Conservation (phyloP, 1,139 yeast genomes). For the Debaryomyces sp. region DNA sequence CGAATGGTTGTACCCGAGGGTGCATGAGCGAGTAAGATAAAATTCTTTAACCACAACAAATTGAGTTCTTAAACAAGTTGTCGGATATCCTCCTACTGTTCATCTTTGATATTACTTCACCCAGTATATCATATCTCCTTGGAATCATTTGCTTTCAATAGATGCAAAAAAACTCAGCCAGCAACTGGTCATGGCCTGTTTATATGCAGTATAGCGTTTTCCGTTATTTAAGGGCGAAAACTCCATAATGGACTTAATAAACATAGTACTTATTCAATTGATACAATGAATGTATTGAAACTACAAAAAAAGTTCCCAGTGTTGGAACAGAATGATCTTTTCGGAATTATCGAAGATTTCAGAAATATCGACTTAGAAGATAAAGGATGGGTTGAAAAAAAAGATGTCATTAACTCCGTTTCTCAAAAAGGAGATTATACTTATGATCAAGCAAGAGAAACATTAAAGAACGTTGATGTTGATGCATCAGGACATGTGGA, state of each 20-base stretch:
- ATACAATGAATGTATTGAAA: slow-evolving; percentile 51
- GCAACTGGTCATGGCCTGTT: slow-evolving; percentile 1
- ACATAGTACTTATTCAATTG: slow-evolving; percentile 3
- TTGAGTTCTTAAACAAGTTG: neutral
- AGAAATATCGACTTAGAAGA: slow-evolving; percentile 84
- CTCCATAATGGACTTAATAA: neutral
- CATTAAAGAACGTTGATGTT: slow-evolving; percentile 84
- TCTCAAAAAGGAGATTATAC: slow-evolving; percentile 78
- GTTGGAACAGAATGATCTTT: slow-evolving; percentile 83
- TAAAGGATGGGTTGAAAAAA: slow-evolving; percentile 95
- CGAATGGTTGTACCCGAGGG: neutral
- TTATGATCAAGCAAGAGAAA: slow-evolving; percentile 92
- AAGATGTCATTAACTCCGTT: slow-evolving; percentile 81
- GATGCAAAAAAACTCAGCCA: slow-evolving; percentile 9
- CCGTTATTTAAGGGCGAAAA: slow-evolving; percentile 5
- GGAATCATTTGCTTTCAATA: neutral
- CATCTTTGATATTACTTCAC: neutral
- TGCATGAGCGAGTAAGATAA: neutral
- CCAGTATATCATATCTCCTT: too few relatives aligned
- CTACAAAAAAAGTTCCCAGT: slow-evolving; percentile 82
- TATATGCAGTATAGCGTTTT: neutral
- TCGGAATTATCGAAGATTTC: slow-evolving; percentile 76
- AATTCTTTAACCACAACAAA: neutral
- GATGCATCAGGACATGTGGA: slow-evolving; percentile 98
- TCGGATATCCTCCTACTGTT: neutral